These are phyloP conservation scores for Kodamaea neixiangensis DNA, from an alignment of 805 yeast species.

Conservation along the genomic window DNA sequence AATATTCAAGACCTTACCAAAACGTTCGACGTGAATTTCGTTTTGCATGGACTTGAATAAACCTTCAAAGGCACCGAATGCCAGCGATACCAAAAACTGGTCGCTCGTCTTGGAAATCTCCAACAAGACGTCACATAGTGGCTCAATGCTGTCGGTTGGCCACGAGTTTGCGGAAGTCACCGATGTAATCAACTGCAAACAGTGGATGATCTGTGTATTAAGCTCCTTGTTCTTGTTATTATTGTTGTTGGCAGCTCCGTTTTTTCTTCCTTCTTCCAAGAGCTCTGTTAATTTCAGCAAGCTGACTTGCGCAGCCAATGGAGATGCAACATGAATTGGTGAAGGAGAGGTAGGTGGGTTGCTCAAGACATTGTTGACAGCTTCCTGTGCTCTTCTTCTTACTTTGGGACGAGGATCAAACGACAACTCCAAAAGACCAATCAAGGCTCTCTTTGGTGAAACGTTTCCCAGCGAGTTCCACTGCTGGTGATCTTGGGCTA, in stretches of 20 bases:
- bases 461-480: constrained; percentile 65
- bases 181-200: constrained; percentile 70
- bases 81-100: constrained; percentile 77
- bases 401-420: constrained; percentile 93
- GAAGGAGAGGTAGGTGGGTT: constrained; percentile 78
- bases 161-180: constrained; percentile 78
- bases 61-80: constrained; percentile 83
- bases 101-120: constrained; percentile 80
- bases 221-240: constrained; percentile 45
- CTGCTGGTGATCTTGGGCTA: constrained; percentile 76
- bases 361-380: constrained; percentile 63
- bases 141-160: constrained; percentile 71
- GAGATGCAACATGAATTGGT: constrained; percentile 76
- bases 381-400: constrained; percentile 91
- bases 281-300: constrained; percentile 53
- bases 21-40: constrained; percentile 62
- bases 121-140: constrained; percentile 73
- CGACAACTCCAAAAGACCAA: constrained; percentile 74
- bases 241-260: constrained; percentile 26
- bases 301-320: constrained; percentile 66
- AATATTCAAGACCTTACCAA: constrained; percentile 62
- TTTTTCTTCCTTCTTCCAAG: constrained; percentile 34
- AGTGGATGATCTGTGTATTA: constrained; percentile 66
- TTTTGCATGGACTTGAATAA: constrained; percentile 66
- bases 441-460: constrained; percentile 80